Evolutionary conservation across 1,139 yeast species (phyloP), one percentile per base, ranked within the genome.

Genomic region (Groenewaldozyma auringiensis): DNA sequence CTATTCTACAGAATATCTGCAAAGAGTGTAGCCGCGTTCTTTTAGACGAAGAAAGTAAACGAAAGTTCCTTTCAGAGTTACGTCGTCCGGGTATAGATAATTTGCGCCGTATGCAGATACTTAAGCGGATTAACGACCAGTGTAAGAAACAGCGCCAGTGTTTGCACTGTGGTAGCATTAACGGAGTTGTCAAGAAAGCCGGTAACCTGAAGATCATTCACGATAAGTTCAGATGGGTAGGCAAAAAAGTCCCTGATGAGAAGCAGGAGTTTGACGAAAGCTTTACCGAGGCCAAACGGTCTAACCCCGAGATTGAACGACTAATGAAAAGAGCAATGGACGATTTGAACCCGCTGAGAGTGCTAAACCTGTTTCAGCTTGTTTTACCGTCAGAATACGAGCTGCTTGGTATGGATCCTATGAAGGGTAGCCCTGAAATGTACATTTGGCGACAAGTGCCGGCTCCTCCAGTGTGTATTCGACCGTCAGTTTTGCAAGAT

Each of bases 391-490:
- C 78, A 37, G 98, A 94, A 60, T 89, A 96, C 68, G 97, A 89
- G 63, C 72, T 94, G 32, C 69, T 94, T 36, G 99, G 98, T 43
- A 80, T 94, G 53, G 94, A 92, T 62, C 78, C 96, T 1, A 74
- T 85, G 3, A 75, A 80, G 54, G 96, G 97, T 36, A 75, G 98
- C 53, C 98, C 98, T 1, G 98, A 92, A 65, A 87, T 84, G 77
- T 92, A 89, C 64, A 78, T 94, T 40, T 94, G 98, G 99, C 76
- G 95, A 59, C 94, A 89, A 63, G 74, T 94, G 46, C 98, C 98
- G 0, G 98, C 97, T 0, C 98, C 99, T 1, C 99, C 99, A 0
- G 96, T 94, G 20, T 94, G 98, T 72, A 92, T 94, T 47, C 79
- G 99, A 57, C 99, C 99, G 1, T 89, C 97, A 4, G 97, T 94